Percentiles rank a stretch among this genome's conserved stretches.
Evolutionary conservation across 2,329 filamentous ascomycete genomes (phyloP).

Genomic region (Cordyceps javanica): DNA sequence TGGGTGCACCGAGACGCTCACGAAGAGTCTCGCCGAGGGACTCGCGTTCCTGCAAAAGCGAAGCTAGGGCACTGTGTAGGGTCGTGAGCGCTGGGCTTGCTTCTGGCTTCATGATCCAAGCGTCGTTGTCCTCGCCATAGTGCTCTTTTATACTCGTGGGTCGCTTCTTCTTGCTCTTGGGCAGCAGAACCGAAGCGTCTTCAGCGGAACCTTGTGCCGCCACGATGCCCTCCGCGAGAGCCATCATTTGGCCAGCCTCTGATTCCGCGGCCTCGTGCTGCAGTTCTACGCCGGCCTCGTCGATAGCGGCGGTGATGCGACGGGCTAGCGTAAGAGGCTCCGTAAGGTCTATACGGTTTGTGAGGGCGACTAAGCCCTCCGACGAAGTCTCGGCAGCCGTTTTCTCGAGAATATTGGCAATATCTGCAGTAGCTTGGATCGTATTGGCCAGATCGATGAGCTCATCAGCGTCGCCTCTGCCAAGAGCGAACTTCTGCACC

Average conservation of each 20-base stretch:
- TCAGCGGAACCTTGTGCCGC: conserved; percentile 58
- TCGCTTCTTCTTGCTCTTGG: conserved; percentile 46
- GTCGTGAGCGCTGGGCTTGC: conserved; percentile 61
- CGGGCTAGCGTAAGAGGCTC: conserved; percentile 62
- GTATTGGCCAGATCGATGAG: conserved; percentile 77
- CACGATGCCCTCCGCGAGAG: conserved; percentile 67
- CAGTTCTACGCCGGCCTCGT: conserved; percentile 82
- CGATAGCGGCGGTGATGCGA: conserved; percentile 71
- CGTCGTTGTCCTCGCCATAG: conserved; percentile 54
- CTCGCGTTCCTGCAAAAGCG: conserved; percentile 54
- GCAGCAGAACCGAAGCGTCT: conserved; percentile 44
- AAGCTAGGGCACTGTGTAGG: conserved; percentile 62
- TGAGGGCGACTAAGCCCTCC: conserved; percentile 39
- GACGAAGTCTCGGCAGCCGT: conserved; percentile 12
- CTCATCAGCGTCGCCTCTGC: conserved; percentile 87
- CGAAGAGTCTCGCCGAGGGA: conserved; percentile 57
- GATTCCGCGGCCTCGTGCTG: conserved; percentile 72
- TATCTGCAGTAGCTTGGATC: conserved; percentile 65
- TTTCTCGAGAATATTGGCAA: conserved; percentile 44
- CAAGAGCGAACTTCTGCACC: conserved; percentile 89
- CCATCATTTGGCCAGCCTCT: conserved; percentile 63
- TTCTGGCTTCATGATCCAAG: conserved; percentile 59
- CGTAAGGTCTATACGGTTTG: conserved; percentile 57
- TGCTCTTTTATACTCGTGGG: conserved; percentile 45
- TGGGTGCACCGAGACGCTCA: conserved; percentile 52